phyloP scores from a whole-genome alignment of 768 basidiomycete species.

The Hygrocybe coccinea region DNA sequence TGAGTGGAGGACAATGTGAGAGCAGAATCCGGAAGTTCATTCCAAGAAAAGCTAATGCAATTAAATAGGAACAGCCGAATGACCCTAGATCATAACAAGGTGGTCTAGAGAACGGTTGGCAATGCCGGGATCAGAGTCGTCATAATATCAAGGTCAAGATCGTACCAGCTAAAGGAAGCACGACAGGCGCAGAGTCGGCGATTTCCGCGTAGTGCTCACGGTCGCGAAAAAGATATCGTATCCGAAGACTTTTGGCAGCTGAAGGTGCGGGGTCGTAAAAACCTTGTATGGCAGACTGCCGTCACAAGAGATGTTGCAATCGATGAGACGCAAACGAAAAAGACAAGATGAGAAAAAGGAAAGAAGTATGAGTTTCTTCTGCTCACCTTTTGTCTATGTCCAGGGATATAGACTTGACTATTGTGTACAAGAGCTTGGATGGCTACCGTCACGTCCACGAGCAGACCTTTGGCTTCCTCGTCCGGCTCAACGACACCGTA shows the following conservation, averaged over 20 bases:
- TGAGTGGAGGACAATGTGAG: too few species aligned
- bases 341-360: constrained; percentile 10
- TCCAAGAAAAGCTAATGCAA: too few species aligned
- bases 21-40: too few species aligned
- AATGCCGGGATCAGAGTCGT: neutral
- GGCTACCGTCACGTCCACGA: constrained; percentile 74
- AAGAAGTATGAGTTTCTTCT: constrained; percentile 1
- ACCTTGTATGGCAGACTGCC: constrained; percentile 71
- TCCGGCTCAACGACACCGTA: constrained; percentile 59
- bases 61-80: neutral
- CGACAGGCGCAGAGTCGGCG: constrained; percentile 60
- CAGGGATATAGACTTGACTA: constrained; percentile 74
- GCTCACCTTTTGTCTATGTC: constrained; percentile 68
- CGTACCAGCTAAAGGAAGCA: constrained; percentile 74
- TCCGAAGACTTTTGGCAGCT: constrained; percentile 60
- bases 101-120: neutral
- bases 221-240: constrained; percentile 75
- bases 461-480: constrained; percentile 49
- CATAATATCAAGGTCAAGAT: constrained; percentile 8
- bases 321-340: too few species aligned
- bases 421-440: constrained; percentile 77
- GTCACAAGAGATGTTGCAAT: constrained; percentile 13
- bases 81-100: neutral
- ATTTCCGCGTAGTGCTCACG: constrained; percentile 73
- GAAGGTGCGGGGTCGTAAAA: constrained; percentile 82